These are phyloP conservation scores for Trichophaea hybrida DNA, from an alignment of 2,329 filamentous ascomycete genomes.

Conservation along the genomic window DNA sequence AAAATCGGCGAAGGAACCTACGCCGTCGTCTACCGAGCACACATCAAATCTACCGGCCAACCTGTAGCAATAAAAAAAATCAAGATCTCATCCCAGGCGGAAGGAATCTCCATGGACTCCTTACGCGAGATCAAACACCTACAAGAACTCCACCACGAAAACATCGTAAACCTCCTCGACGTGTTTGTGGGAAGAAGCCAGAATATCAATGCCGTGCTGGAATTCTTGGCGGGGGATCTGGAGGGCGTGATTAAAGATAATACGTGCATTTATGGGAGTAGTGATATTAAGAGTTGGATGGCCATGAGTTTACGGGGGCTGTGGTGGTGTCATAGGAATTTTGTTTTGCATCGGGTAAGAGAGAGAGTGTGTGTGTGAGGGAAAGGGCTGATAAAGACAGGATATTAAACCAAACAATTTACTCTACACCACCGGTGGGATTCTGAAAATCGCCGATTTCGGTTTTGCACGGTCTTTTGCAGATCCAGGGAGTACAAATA, in stretches of 20 bases:
- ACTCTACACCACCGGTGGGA: constrained; percentile 80
- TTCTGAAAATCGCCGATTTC: constrained; percentile 94
- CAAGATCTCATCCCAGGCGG: constrained; percentile 59
- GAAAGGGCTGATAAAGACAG: constrained; percentile 4
- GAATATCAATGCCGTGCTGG: constrained; percentile 89
- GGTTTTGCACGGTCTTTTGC: constrained; percentile 81
- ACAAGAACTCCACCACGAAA: constrained; percentile 84
- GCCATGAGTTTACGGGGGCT: constrained; percentile 86
- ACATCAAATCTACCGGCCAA: constrained; percentile 55
- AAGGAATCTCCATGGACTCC: constrained; percentile 86
- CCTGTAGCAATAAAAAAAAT: constrained; percentile 87
- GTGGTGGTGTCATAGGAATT: constrained; percentile 94
- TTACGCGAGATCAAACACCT: constrained; percentile 92
- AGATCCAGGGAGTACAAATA: constrained; percentile 62
- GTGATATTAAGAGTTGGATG: constrained; percentile 97
- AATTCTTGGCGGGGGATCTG: constrained; percentile 84
- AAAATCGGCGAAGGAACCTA: constrained; percentile 95
- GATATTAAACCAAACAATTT: constrained; percentile 99
- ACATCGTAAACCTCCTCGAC: constrained; percentile 82
- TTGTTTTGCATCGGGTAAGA: constrained; percentile 60
- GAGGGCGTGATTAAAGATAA: constrained; percentile 87
- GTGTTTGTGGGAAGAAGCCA: constrained; percentile 95
- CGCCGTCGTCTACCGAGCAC: constrained; percentile 83
- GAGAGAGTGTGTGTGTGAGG: background rate
- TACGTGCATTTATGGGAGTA: constrained; percentile 62